Evolutionary conservation across 2,329 filamentous ascomycete genomes (phyloP).

Genomic region (Elsinoe australis): DNA sequence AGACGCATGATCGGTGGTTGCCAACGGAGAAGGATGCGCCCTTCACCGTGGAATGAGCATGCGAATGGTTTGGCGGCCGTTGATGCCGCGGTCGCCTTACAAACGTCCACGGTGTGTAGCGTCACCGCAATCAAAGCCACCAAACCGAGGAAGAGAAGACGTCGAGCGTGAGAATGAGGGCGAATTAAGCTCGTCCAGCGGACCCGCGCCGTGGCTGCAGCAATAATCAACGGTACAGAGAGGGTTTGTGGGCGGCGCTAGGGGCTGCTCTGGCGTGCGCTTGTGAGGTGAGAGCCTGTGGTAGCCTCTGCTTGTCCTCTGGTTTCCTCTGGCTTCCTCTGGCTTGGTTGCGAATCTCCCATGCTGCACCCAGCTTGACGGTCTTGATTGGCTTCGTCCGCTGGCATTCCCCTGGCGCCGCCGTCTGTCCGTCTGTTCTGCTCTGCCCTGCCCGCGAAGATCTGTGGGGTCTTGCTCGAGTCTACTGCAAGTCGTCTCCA

Average conservation of each 20-base stretch:
- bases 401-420: conserved; percentile 10
- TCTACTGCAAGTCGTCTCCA: neutral
- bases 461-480: neutral
- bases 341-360: conserved; percentile 12
- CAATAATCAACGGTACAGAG: conserved; percentile 15
- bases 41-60: conserved; percentile 8
- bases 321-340: neutral
- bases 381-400: conserved; percentile 11
- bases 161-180: neutral
- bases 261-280: too few relatives aligned
- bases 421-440: neutral
- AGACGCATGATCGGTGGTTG: conserved; percentile 12
- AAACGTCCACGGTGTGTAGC: neutral
- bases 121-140: neutral
- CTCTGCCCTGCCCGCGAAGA: neutral
- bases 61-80: neutral
- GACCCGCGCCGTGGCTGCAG: conserved; percentile 5
- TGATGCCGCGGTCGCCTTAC: conserved; percentile 5
- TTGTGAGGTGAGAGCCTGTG: conserved; percentile 5
- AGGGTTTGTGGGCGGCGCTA: too few relatives aligned
- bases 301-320: conserved; percentile 6
- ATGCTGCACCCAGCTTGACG: conserved; percentile 5
- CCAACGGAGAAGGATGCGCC: conserved; percentile 8
- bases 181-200: conserved; percentile 12
- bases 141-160: too few relatives aligned